phyloP scores from a whole-genome alignment of 345 rosid genomes.

The Jatropha curcas region DNA sequence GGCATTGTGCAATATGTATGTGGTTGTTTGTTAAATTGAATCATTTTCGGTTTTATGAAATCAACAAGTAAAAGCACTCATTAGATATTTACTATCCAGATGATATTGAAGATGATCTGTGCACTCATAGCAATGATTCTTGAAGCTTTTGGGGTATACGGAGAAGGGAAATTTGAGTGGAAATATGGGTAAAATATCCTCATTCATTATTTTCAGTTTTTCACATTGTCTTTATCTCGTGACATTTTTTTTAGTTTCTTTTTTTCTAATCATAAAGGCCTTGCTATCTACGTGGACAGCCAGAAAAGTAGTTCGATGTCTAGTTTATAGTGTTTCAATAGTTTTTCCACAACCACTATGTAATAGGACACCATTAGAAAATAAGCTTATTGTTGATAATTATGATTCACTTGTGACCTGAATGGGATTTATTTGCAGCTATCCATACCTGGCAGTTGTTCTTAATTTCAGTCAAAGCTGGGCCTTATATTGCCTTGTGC shows the following conservation, averaged over 20 bases:
- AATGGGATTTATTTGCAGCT: constrained; percentile 48
- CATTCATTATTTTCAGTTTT: background rate
- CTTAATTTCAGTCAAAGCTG: constrained; percentile 98
- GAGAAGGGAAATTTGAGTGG: constrained; percentile 98
- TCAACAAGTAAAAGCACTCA: constrained; percentile 18
- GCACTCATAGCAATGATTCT: constrained; percentile 93
- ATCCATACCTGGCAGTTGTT: constrained; percentile 93
- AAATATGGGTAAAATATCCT: constrained; percentile 67
- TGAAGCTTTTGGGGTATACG: constrained; percentile 89
- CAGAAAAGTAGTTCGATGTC: background rate
- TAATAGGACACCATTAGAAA: background rate
- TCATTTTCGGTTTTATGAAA: background rate
- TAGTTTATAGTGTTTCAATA: background rate
- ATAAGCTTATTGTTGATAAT: constrained; percentile 1
- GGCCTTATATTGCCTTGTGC: constrained; percentile 97
- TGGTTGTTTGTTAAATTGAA: constrained; percentile 20
- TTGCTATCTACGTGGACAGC: background rate
- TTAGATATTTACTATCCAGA: constrained; percentile 45
- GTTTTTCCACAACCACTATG: background rate
- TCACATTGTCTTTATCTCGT: constrained; percentile 11
- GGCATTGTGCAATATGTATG: constrained; percentile 99
- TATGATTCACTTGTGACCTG: constrained; percentile 11
- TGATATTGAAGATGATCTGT: constrained; percentile 92
- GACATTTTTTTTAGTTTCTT: background rate
- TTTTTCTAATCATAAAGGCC: background rate